Evolutionary conservation across 331 rosid species (phyloP).

Genomic region (Pyracantha coccinea): DNA sequence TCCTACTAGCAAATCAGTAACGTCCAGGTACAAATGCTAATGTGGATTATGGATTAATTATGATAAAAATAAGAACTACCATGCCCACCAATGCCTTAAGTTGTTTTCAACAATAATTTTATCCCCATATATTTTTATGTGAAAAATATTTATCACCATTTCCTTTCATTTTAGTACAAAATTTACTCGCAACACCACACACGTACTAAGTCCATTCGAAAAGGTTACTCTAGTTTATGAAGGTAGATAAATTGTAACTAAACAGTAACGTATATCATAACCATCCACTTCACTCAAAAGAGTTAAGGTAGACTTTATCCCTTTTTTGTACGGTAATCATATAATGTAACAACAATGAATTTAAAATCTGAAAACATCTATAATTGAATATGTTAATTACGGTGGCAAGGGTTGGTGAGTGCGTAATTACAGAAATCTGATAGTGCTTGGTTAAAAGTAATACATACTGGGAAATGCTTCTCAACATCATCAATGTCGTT

Average conservation of each 20-base stretch:
- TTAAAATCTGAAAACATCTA: background rate
- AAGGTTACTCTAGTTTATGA: background rate
- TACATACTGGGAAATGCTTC: conserved; percentile 88
- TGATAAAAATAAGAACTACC: too few relatives aligned
- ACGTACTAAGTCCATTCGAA: too few relatives aligned
- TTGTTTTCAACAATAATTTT: too few relatives aligned
- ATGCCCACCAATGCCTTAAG: too few relatives aligned
- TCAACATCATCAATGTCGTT: conserved; percentile 81
- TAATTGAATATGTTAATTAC: background rate
- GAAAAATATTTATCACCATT: too few relatives aligned
- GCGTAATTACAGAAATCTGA: background rate
- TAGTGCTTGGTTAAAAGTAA: background rate
- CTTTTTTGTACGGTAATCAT: background rate
- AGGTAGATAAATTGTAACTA: background rate
- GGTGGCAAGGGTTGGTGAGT: background rate
- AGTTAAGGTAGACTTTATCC: background rate
- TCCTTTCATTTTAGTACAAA: too few relatives aligned
- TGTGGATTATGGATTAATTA: too few relatives aligned
- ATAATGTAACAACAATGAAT: background rate
- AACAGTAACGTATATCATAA: background rate
- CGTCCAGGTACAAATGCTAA: too few relatives aligned
- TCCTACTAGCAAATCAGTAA: too few relatives aligned
- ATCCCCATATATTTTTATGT: too few relatives aligned
- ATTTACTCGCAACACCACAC: too few relatives aligned
- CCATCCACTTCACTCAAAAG: background rate